These are phyloP conservation scores for Gnetum montanum DNA, from an alignment of 75 land plant genomes.

Conservation along the genomic window DNA sequence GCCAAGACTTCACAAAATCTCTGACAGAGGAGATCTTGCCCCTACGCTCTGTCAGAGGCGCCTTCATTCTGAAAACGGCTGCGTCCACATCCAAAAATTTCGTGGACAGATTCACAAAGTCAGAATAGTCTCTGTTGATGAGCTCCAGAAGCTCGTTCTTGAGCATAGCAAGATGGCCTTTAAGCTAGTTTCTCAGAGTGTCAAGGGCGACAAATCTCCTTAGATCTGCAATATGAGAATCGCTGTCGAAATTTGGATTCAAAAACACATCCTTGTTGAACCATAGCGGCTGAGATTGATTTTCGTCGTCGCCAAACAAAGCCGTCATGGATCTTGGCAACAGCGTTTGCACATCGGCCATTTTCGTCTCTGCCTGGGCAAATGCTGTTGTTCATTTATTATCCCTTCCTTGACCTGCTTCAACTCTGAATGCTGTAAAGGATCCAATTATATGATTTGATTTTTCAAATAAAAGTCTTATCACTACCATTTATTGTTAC, in stretches of 20 bases:
- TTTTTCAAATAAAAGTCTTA: too few relatives aligned
- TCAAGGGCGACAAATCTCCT: constrained; percentile 94
- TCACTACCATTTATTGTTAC: too few relatives aligned
- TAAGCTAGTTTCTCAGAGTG: constrained; percentile 78
- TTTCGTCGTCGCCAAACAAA: constrained; percentile 49
- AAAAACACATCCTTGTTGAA: constrained; percentile 65
- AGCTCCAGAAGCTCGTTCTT: constrained; percentile 89
- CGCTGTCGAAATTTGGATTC: constrained; percentile 50
- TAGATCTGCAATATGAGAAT: constrained; percentile 80
- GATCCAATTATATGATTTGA: too few relatives aligned
- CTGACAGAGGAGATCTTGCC: constrained; percentile 52
- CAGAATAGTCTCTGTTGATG: constrained; percentile 90
- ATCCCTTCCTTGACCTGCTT: too few relatives aligned
- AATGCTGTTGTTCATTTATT: too few relatives aligned
- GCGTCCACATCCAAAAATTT: constrained; percentile 90
- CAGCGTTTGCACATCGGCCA: constrained; percentile 7
- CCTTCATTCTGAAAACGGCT: constrained; percentile 81
- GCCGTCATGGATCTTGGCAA: constrained; percentile 23
- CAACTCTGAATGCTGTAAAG: too few relatives aligned
- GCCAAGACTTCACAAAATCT: constrained; percentile 33
- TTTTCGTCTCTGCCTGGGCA: too few relatives aligned
- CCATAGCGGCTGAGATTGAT: constrained; percentile 69
- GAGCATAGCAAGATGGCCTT: constrained; percentile 59
- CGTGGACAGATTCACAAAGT: constrained; percentile 84
- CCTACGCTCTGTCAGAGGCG: constrained; percentile 71